Conservation (phyloP, 139 green algal genomes). For the Tetraselmis striata region DNA sequence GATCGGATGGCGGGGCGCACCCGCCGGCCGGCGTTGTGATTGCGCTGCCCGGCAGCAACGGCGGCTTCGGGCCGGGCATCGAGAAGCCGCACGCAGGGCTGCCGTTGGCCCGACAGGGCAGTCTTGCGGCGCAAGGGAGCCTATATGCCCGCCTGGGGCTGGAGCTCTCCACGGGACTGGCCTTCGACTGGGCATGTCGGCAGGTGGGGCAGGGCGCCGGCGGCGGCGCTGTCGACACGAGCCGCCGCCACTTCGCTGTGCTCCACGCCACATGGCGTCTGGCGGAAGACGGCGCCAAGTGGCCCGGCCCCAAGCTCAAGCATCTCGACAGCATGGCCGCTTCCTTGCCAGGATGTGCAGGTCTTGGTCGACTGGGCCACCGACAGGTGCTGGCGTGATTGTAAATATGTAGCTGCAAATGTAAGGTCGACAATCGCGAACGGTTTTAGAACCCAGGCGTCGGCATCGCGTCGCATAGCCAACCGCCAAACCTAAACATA, state of each 20-base stretch:
- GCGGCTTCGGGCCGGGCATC: not conserved
- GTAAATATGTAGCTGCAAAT: no score
- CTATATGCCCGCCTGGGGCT: not conserved
- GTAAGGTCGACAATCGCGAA: no score
- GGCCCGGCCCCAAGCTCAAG: not conserved
- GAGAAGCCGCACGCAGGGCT: not conserved
- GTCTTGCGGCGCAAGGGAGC: not conserved
- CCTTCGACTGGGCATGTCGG: not conserved
- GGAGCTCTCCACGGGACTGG: not conserved
- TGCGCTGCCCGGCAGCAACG: not conserved
- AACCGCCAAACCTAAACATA: no score
- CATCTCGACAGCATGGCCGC: not conserved
- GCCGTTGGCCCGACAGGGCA: not conserved
- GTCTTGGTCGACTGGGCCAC: not conserved
- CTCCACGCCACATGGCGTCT: not conserved
- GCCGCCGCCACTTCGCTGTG: not conserved
- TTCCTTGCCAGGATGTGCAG: not conserved
- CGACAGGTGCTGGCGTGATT: not conserved
- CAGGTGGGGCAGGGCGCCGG: not conserved
- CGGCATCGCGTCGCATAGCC: no score
- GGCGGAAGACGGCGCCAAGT: not conserved
- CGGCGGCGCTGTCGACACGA: not conserved
- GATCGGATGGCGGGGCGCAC: not conserved
- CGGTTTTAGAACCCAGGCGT: no score
- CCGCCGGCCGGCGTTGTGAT: not conserved